These are phyloP conservation scores for Candida corydali DNA, from an alignment of 805 yeast genomes.

Conservation along the genomic window DNA sequence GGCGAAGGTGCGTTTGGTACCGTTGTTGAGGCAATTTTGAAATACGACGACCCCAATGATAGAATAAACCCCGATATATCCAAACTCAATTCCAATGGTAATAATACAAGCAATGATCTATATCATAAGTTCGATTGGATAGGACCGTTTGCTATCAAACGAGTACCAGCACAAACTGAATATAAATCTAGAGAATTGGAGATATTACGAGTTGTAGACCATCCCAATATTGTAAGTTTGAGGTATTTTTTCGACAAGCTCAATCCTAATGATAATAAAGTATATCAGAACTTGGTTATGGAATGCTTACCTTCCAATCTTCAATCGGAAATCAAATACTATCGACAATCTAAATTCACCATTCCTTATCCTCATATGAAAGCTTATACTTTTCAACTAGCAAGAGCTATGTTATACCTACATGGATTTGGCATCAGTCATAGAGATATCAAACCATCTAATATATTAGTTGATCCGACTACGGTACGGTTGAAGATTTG, in stretches of 20 bases:
- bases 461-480: constrained; percentile 70
- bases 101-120: constrained; percentile 9
- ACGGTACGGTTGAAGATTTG: constrained; percentile 68
- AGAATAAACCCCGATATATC: neutral
- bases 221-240: constrained; percentile 72
- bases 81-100: neutral
- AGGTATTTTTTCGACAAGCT: constrained; percentile 69
- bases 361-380: constrained; percentile 72
- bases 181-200: constrained; percentile 80
- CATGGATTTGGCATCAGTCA: constrained; percentile 80
- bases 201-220: constrained; percentile 67
- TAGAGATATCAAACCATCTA: constrained; percentile 82
- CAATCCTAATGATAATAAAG: constrained; percentile 55
- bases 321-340: constrained; percentile 70
- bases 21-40: constrained; percentile 67
- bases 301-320: constrained; percentile 81
- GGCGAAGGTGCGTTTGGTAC: constrained; percentile 90
- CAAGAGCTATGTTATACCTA: constrained; percentile 77
- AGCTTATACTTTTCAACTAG: constrained; percentile 73
- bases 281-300: constrained; percentile 82
- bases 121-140: constrained; percentile 39
- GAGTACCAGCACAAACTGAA: constrained; percentile 85
- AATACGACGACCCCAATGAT: constrained; percentile 20
- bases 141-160: constrained; percentile 81
- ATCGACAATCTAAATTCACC: constrained; percentile 54